phyloP scores from a whole-genome alignment of 257 asterid species.

The Solanum etuberosum region DNA sequence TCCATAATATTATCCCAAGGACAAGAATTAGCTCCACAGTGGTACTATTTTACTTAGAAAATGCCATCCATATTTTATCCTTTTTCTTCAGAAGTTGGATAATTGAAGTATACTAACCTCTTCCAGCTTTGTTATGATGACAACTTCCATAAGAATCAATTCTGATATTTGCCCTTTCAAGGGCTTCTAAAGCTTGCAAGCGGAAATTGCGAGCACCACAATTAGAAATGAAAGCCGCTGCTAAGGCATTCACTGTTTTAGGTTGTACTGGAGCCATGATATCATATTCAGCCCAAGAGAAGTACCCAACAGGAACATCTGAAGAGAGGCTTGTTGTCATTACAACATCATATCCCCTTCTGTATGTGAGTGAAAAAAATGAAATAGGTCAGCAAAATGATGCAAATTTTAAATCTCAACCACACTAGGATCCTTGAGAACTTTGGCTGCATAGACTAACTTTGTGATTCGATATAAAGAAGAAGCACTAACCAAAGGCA shows the following conservation, averaged over 20 bases:
- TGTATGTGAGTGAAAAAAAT: conserved; percentile 4
- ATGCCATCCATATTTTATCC: background rate
- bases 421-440: background rate
- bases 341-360: conserved; percentile 70
- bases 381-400: background rate
- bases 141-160: conserved; percentile 94
- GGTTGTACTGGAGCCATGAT: conserved; percentile 90
- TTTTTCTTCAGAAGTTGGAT: background rate
- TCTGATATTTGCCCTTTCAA: conserved; percentile 55
- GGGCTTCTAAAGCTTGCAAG: conserved; percentile 73
- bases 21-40: background rate
- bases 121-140: conserved; percentile 70
- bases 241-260: conserved; percentile 61
- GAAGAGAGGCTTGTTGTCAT: conserved; percentile 99
- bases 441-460: background rate
- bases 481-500: background rate
- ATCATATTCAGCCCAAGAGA: conserved; percentile 97
- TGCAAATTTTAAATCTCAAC: background rate
- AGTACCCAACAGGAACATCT: conserved; percentile 98
- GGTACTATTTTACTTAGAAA: background rate
- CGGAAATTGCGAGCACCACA: conserved; percentile 93
- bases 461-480: background rate
- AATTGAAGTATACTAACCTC: conserved; percentile 31
- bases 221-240: conserved; percentile 97
- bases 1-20: background rate